phyloP scores from a whole-genome alignment of 2,329 filamentous ascomycete genomes.

The Neonectria coccinea region DNA sequence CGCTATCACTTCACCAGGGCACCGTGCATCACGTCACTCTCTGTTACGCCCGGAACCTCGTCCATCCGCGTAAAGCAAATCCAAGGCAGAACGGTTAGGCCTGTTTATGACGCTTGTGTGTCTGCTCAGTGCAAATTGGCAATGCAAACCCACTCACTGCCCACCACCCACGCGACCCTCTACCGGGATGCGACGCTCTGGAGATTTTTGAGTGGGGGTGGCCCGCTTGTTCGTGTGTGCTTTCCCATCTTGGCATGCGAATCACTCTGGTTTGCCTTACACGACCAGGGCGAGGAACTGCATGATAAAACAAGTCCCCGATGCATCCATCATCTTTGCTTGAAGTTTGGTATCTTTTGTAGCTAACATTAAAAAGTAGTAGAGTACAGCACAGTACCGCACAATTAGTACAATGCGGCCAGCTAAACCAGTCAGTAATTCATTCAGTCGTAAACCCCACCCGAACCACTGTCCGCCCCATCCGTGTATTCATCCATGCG shows the following conservation, averaged over 20 bases:
- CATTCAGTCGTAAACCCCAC: conserved; percentile 11
- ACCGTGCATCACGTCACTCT: conserved; percentile 25
- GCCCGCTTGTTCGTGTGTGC: too few species aligned
- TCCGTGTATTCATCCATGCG: conserved; percentile 23
- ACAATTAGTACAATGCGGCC: neutral
- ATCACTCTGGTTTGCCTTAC: neutral
- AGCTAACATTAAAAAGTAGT: neutral
- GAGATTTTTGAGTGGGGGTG: neutral
- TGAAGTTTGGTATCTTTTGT: conserved; percentile 5
- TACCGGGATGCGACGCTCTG: conserved; percentile 15
- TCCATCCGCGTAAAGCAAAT: conserved; percentile 1
- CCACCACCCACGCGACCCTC: conserved; percentile 18
- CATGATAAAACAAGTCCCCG: neutral
- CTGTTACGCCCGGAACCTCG: conserved; percentile 7
- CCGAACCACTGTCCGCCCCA: conserved; percentile 17
- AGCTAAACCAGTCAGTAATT: conserved; percentile 12
- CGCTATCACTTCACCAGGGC: neutral
- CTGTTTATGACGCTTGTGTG: neutral
- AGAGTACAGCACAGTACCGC: neutral
- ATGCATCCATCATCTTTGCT: neutral
- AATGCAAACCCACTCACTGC: neutral
- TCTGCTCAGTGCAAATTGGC: neutral
- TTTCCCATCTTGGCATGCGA: neutral
- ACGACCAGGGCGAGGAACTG: too few species aligned
- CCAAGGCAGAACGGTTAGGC: neutral